Percentiles rank a stretch among this genome's conserved stretches.
Conservation (phyloP, 768 basidiomycete genomes). For the Sistotremastrum suecicum region DNA sequence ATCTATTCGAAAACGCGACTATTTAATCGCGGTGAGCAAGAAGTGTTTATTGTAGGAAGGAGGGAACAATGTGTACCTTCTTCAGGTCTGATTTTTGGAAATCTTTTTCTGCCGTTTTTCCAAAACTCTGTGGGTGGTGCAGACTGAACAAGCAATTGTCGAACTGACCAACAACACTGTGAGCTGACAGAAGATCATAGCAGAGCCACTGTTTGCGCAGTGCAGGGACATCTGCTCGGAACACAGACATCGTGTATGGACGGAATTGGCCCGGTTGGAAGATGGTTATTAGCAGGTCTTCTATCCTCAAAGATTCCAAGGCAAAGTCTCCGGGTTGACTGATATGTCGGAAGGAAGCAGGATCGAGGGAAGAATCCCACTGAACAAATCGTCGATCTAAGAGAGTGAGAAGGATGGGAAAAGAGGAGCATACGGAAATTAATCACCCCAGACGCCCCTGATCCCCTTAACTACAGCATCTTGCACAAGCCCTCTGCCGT, state of each 20-base stretch:
- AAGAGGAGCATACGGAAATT: not conserved
- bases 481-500: slow-evolving; percentile 86
- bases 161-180: slow-evolving; percentile 92
- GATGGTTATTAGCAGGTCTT: slow-evolving; percentile 88
- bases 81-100: slow-evolving; percentile 22
- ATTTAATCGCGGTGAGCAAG: not conserved
- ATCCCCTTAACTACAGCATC: slow-evolving; percentile 91
- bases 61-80: slow-evolving; percentile 25
- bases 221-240: slow-evolving; percentile 73
- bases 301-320: slow-evolving; percentile 75
- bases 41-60: too few species aligned
- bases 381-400: slow-evolving; percentile 76
- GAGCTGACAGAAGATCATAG: slow-evolving; percentile 88
- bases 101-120: slow-evolving; percentile 78
- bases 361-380: slow-evolving; percentile 76
- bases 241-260: slow-evolving; percentile 85
- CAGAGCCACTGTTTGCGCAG: slow-evolving; percentile 92
- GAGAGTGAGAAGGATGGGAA: not conserved
- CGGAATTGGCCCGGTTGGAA: slow-evolving; percentile 90
- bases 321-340: slow-evolving; percentile 79
- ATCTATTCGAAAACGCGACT: slow-evolving; percentile 95
- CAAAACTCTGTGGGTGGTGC: slow-evolving; percentile 92
- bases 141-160: slow-evolving; percentile 96
- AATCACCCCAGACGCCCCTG: slow-evolving; percentile 77
- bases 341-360: slow-evolving; percentile 65